Conservation (phyloP, 306 rosid genomes). For the Lupinus albus region DNA sequence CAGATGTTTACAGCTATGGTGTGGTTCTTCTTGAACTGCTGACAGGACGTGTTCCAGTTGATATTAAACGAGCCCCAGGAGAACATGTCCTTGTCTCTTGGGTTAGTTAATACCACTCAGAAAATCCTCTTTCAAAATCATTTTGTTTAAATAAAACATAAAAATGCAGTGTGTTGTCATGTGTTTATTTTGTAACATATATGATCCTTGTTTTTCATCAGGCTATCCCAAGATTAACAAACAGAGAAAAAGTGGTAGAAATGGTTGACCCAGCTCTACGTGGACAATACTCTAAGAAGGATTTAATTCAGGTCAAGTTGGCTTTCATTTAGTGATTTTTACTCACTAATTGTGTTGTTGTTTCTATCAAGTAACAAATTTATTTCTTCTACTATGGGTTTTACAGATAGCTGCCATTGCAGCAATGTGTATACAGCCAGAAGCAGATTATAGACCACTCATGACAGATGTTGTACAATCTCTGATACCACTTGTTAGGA, state of each 20-base stretch:
- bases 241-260: constrained; percentile 74
- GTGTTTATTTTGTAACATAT: constrained; percentile 4
- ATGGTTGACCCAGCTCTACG: constrained; percentile 89
- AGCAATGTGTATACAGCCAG: constrained; percentile 98
- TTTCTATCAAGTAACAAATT: constrained; percentile 18
- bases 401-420: constrained; percentile 89
- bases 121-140: constrained; percentile 4
- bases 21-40: constrained; percentile 91
- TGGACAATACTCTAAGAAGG: constrained; percentile 83
- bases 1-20: constrained; percentile 92
- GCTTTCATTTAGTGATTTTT: constrained; percentile 1
- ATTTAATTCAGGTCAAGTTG: constrained; percentile 77
- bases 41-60: constrained; percentile 91
- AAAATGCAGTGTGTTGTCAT: background rate
- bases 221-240: constrained; percentile 95
- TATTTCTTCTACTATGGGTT: constrained; percentile 10
- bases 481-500: constrained; percentile 71
- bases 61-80: constrained; percentile 75
- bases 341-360: background rate
- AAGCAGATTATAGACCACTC: constrained; percentile 91
- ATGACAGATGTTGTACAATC: constrained; percentile 96
- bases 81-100: constrained; percentile 95
- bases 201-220: constrained; percentile 41
- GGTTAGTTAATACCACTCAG: constrained; percentile 55
- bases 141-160: constrained; percentile 8